Base-by-base conservation (phyloP, 345 rosid genomes). In the Syzygium grande region DNA sequence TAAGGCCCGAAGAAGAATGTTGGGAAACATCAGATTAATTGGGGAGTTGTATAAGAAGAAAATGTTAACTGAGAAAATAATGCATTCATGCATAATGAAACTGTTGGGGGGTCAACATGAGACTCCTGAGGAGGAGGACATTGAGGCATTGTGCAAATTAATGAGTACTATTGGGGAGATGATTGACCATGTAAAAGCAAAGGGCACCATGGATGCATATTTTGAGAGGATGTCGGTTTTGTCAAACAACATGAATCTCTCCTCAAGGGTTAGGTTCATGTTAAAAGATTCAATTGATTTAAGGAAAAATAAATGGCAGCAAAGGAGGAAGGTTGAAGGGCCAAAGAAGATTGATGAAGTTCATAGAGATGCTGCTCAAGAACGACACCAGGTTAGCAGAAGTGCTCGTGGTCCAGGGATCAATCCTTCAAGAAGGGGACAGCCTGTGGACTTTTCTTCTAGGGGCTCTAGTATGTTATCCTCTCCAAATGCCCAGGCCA, bases 301-400 rank as follows among this genome's bases (percentile, higher is more conserved):
- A 89, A 93, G 99, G 90, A 95, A 89, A 92, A 97, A 96, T 88
- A 98, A 95, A 88, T 96, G 99, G 99, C 99, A 96, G 91, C 98
- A 98, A 88, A 93, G 99, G 93, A 94, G 98, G 92, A 98, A 98
- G 93, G 98, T 97, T n/a, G 99, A 97, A 84, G 99, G 99, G 79
- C 99, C 99, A 5, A 98, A 98, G 90, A 97, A 98, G 94, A 96
- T 98, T 21, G 99, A 98, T 73, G 99, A 98, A 88, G 98, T 98
- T 87, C 99, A 97, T 91, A 93, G 98, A 91, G 99, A 97, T 92
- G 99, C 98, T 89, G 98, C 97, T 86, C 98, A 98, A 92, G 99
- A 98, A 90, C 95, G 98, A 79, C 98, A 96, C 56, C 99, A 96
- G 86, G 83, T 93, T 38, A 89, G 93, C 88, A 93, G 99, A 95